Percentiles rank a stretch among this genome's conserved stretches.
These are phyloP conservation scores for Tinospora cordifolia DNA, from an alignment of 164 flowering plant genomes.

Conservation along the genomic window DNA sequence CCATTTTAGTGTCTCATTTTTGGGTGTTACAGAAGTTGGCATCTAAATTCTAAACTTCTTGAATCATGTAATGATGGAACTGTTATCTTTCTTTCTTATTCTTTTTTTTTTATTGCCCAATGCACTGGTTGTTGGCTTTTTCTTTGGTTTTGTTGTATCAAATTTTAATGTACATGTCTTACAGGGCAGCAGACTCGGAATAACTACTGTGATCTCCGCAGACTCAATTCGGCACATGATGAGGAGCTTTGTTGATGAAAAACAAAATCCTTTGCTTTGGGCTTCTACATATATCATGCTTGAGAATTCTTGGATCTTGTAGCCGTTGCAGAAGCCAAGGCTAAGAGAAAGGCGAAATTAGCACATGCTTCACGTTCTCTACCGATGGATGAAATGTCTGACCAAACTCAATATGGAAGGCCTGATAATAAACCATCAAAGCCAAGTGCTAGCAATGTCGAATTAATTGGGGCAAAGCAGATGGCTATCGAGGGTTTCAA, in stretches of 20 bases:
- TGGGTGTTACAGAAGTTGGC: neutral
- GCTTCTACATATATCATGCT: slow-evolving; percentile 92
- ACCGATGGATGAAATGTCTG: slow-evolving; percentile 33
- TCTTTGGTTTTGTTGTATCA: neutral
- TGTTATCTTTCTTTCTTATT: neutral
- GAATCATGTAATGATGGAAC: neutral
- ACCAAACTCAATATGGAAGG: slow-evolving; percentile 27
- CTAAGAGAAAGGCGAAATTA: slow-evolving; percentile 64
- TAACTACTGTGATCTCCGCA: slow-evolving; percentile 80
- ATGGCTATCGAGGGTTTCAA: slow-evolving; percentile 89
- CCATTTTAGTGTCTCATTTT: neutral
- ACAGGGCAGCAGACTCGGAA: slow-evolving; percentile 83
- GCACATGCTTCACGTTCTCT: slow-evolving; percentile 33
- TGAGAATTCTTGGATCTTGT: slow-evolving; percentile 74
- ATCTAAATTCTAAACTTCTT: neutral
- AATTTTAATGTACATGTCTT: neutral
- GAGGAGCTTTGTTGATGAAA: slow-evolving; percentile 86
- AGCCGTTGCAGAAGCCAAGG: slow-evolving; percentile 82
- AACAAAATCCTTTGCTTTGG: slow-evolving; percentile 82
- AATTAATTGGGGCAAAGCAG: slow-evolving; percentile 53
- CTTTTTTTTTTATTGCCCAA: neutral
- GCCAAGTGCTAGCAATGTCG: slow-evolving; percentile 20
- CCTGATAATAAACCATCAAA: slow-evolving; percentile 29
- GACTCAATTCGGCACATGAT: slow-evolving; percentile 94
- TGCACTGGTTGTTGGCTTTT: neutral